Evolutionary conservation across 1,284 basidiomycete genomes (phyloP), one percentile per base, ranked within the genome.

Genomic region (Apiotrichum sp.): DNA sequence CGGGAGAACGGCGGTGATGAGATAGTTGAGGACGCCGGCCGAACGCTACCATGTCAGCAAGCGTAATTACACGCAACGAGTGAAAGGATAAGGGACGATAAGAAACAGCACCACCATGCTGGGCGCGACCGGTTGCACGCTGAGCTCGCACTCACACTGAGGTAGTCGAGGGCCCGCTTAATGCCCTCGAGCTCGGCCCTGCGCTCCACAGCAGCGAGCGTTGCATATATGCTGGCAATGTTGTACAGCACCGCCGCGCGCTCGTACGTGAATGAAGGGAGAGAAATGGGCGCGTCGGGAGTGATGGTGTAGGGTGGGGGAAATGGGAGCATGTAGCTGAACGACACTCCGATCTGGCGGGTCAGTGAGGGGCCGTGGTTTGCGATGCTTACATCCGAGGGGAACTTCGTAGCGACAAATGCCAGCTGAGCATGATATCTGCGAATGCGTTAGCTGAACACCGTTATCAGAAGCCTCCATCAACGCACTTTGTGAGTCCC

Each of bases 371-470:
- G n/a, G 44, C 47, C 46, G 59, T 46, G 22, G 10, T 22, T 7
- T 46, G 16, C 13, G 76, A 58, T 11, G 75, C 82, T 53, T 58
- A 87, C 85, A 67, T 88, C 81, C 10, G 80, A 72, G 13, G 87
- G 86, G 29, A 89, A 77, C 67, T 88, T 88, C 6, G 83, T 83
- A 43, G 88, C 76, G 32, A 93, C 82, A 61, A 87, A 90, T 2
- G 81, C 79, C 44, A 96, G 83, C 74, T 95, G 92, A 3, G 92
- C 89, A 64, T 93, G 86, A 69, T 97, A 97, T 56, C 90, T 93
- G 68, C 10, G 46, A 1, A 22, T 7, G 7, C 1, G 32, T 8
- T 35, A 45, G 4, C 9, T 31, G 77, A 43, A 81, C 71, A 41
- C 82, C 69, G 4, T 4, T 22, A 22, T 22, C 22, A 22, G 22